Evolutionary conservation across 1,139 yeast genomes (phyloP).

Genomic region (Pneumocystis sp.): DNA sequence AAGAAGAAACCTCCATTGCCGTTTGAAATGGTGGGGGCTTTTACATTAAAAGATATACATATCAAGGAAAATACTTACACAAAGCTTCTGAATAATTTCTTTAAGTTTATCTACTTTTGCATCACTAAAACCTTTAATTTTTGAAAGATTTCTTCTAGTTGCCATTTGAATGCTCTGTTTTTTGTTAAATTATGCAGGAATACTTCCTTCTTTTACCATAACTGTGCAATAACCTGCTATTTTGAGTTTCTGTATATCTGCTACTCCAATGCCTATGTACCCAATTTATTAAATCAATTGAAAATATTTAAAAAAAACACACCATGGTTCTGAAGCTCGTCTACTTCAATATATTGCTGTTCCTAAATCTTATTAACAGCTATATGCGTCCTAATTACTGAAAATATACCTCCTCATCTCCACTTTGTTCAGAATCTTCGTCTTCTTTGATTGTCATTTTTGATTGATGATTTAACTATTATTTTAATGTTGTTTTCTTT

Average conservation of each 20-base stretch:
- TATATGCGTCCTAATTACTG: background rate
- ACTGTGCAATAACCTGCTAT: constrained; percentile 41
- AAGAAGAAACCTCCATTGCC: constrained; percentile 37
- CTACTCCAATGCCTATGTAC: constrained; percentile 32
- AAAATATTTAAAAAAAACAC: background rate
- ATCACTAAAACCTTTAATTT: constrained; percentile 43
- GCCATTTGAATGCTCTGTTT: constrained; percentile 36
- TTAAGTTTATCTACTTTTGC: constrained; percentile 47
- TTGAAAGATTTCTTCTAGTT: constrained; percentile 38
- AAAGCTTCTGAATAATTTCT: constrained; percentile 42
- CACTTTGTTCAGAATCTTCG: background rate
- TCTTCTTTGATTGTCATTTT: background rate
- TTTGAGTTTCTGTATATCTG: constrained; percentile 40
- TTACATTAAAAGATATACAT: background rate
- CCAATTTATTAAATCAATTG: background rate
- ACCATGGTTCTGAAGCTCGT: constrained; percentile 42
- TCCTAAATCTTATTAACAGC: background rate
- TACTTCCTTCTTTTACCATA: constrained; percentile 27
- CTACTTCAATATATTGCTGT: constrained; percentile 28
- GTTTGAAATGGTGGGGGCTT: constrained; percentile 35
- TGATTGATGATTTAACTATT: background rate
- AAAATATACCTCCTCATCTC: background rate
- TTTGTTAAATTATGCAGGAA: constrained; percentile 1
- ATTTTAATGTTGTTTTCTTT: background rate
- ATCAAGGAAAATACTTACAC: constrained; percentile 18